Percentiles rank a stretch among this genome's conserved stretches.
Evolutionary conservation across 371 early-diverging fungal genomes (phyloP).

Genomic region (Haplosporangium sp.): DNA sequence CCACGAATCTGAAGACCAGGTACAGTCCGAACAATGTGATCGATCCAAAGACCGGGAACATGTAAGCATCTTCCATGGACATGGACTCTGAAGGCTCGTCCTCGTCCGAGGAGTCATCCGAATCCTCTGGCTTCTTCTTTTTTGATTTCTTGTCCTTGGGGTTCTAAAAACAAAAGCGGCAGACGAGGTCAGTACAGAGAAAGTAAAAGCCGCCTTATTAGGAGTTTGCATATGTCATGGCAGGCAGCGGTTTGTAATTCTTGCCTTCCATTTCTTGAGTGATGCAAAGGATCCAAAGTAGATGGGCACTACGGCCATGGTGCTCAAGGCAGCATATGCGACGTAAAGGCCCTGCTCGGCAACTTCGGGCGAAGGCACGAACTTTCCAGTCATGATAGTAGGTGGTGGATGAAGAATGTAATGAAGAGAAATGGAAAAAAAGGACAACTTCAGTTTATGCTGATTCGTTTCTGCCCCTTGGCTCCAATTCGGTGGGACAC

Average conservation of each 20-base stretch:
- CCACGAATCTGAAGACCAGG: constrained; percentile 85
- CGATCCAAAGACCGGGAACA: constrained; percentile 94
- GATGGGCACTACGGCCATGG: constrained; percentile 92
- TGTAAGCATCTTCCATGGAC: constrained; percentile 89
- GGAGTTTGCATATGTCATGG: constrained; percentile 27
- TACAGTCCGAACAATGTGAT: constrained; percentile 86
- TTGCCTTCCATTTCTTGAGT: constrained; percentile 78
- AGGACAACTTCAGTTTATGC: too few species aligned
- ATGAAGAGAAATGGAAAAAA: constrained; percentile 15
- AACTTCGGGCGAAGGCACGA: constrained; percentile 46
- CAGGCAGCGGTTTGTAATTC: constrained; percentile 53
- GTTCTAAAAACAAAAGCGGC: constrained; percentile 19
- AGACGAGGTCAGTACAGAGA: neutral
- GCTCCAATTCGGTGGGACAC: constrained; percentile 26
- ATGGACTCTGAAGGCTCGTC: constrained; percentile 80
- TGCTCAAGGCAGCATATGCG: constrained; percentile 90
- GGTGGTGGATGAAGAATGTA: constrained; percentile 2
- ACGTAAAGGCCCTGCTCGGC: constrained; percentile 64
- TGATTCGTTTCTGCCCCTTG: neutral
- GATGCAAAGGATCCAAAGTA: constrained; percentile 86
- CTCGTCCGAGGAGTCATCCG: constrained; percentile 67
- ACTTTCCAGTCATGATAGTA: constrained; percentile 36
- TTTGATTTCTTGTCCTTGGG: constrained; percentile 49
- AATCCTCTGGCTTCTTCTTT: constrained; percentile 61
- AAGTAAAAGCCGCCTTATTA: constrained; percentile 44